These are phyloP conservation scores for Talaromyces adpressus DNA, from an alignment of 495 filamentous ascomycete genomes.

Conservation along the genomic window DNA sequence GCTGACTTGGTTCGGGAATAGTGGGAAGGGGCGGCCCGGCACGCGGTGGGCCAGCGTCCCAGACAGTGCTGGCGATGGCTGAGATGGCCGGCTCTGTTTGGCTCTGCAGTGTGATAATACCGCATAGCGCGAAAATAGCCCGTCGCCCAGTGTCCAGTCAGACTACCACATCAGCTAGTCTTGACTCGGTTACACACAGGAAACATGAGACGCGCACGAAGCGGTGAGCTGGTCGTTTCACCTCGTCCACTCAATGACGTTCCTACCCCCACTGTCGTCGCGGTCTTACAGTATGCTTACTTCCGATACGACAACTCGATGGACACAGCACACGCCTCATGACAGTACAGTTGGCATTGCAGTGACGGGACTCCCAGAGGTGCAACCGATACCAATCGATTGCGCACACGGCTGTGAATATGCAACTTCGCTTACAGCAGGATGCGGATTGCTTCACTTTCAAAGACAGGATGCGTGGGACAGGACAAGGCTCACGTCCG, in stretches of 20 bases:
- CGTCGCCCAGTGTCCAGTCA: background rate
- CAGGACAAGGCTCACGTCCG: background rate
- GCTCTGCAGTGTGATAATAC: background rate
- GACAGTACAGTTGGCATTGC: conserved; percentile 7
- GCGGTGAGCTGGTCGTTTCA: conserved; percentile 5
- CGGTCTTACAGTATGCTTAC: background rate
- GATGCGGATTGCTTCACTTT: background rate
- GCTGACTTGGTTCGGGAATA: background rate
- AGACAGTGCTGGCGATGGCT: background rate
- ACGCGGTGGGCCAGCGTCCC: conserved; percentile 6
- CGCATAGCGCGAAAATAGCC: background rate
- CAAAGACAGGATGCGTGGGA: background rate
- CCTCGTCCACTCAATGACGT: background rate
- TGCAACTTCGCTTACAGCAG: background rate
- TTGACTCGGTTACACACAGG: background rate
- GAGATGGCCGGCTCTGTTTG: background rate
- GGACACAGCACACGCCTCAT: background rate
- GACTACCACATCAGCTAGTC: background rate
- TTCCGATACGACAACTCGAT: conserved; percentile 1
- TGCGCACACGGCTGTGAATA: background rate
- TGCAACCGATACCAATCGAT: conserved; percentile 1
- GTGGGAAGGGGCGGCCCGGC: conserved; percentile 9
- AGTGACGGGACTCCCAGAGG: background rate
- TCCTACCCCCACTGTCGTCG: background rate
- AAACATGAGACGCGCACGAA: conserved; percentile 3